Evolutionary conservation across 1,284 basidiomycete genomes (phyloP), one percentile per base, ranked within the genome.

Genomic region (Boletellus deceptivus): DNA sequence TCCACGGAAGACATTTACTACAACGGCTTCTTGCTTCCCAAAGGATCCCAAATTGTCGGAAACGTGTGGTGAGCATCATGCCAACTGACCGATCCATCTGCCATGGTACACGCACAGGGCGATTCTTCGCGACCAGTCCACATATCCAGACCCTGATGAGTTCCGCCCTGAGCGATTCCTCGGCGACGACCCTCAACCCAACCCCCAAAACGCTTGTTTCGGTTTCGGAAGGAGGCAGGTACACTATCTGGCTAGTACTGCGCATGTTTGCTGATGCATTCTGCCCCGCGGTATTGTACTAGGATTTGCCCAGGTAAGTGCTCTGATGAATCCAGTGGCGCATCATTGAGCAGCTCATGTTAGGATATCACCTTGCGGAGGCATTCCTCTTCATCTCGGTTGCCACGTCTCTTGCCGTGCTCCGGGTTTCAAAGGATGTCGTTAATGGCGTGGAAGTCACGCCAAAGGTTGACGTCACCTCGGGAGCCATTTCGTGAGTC

Each of bases 21-120:
- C 16, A 37, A 62, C 3, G 70, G 71, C 8, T 69, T 69, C 50
- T 46, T 70, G 9, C 70, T 78, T n/a, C 75, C 75, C 0, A 74
- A 75, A 54, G 72, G 70, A 17, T 60, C 67, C 2, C 22, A 45
- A 4, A 55, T 71, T 6, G 33, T 69, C 4, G 45, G 55, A 36
- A 68, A 65, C 20, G 9, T 48, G 3, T 62, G 60, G 63, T 64
- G n/a, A 44, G 57, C 48, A 27, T 35, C 9, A 1, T 13, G 29
- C 29, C 9, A 13, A 10, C 11, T 11, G 10, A 29, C 9, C 11
- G 9, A 29, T 13, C 11, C 29, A 29, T 29, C 9, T 29, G 9
- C 11, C 29, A 29, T 10, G 11, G 29, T 29, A 8, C 29, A 29
- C 29, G 11, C 29, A 47, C n/a, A 64, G 65, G 61, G 37, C 27